Evolutionary conservation across 768 basidiomycete genomes (phyloP), one percentile per base, ranked within the genome.

Genomic region (Calocybe cyanea): DNA sequence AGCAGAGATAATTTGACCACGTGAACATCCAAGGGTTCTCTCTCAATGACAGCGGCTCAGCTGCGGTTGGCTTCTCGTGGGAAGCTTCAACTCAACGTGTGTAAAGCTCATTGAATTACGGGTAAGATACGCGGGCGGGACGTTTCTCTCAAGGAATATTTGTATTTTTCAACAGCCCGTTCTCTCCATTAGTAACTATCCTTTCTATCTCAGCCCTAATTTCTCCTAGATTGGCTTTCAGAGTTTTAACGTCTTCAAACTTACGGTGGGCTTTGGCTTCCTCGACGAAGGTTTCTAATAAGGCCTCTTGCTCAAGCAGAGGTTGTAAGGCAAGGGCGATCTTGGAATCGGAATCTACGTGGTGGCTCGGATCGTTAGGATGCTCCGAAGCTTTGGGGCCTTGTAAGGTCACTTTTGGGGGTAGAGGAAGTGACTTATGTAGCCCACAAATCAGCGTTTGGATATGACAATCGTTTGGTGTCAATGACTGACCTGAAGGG

Each of bases 181-280:
- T 11, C 17, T 58, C 57, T 23, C 50, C 50, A 41, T 57, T 59
- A 8, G 57, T 60, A 34, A 85, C 38, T 49, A 93, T 72, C 58
- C 75, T 80, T 51, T 83, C 82, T 41, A 97, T 93, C 70, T 95
- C 94, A 10, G 59, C 71, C 52, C 85, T 73, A 45, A 99, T 90
- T 68, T 98, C 95, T 37, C 69, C 72, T 41, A 97, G 63, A 62
- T 86, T 94, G 24, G 67, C 62, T 60, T 88, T 84, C 50, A 99
- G 69, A 3, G 86, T 87, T 63, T 87, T 87, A 11, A 87, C 87
- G 59, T 99, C 96, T 64, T 98, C 95, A 52, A 98, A 97, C 66
- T 98, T 98, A 34, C 95, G 75, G 54, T 86, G 85, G 2, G 82
- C 77, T 63, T 84, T 86, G 5, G 95, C 95, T 62, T 97, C 92